Evolutionary conservation across 345 rosid species (phyloP), one percentile per base, ranked within the genome.

Genomic region (Kandelia obovata): DNA sequence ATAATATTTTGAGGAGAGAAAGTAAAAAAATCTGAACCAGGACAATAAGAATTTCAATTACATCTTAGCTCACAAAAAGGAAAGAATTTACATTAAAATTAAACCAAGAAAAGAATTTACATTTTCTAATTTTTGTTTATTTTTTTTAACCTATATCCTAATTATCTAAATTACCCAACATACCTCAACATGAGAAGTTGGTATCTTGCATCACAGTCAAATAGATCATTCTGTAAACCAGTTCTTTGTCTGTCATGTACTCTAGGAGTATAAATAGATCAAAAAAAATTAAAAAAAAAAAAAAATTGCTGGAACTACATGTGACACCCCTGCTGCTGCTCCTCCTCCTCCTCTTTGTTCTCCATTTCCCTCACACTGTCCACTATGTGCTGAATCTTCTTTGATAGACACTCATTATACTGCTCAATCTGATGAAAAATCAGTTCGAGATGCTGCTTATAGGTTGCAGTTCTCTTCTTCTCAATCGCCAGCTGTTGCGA

Each of bases 381-480:
- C 37, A 92, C 97, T 57, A 90, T 87, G 83, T 85, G 93, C 25
- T 85, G 88, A 67, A 95, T 90, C 83, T 85, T 92, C 82, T 86
- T 92, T 28, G 98, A 87, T 34, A 95, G 81, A 67, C 80, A 79
- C 78, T 85, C 91, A 7, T 96, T 92, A 77, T 96, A 94, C 73
- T 88, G 87, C 64, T 92, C 99, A 30, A 96, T 96, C 67, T 92
- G 95, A 71, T 96, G 96, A 46, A 92, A 88, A 25, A 96, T 77
- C 78, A 96, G 76, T 70, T 96, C 99, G 26, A 96, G 87, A 72
- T 96, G 98, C 78, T 91, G 89, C 74, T 92, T 92, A 69, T 96
- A 96, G 6, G 92, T 88, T 19, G 97, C 89, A 0, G 97, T 82
- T 75, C 91, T 90, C 84, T 87, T 96, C 63, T 89, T 96, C 89